phyloP scores from a whole-genome alignment of 2,329 filamentous ascomycete genomes.

The Fusarium hainanense region DNA sequence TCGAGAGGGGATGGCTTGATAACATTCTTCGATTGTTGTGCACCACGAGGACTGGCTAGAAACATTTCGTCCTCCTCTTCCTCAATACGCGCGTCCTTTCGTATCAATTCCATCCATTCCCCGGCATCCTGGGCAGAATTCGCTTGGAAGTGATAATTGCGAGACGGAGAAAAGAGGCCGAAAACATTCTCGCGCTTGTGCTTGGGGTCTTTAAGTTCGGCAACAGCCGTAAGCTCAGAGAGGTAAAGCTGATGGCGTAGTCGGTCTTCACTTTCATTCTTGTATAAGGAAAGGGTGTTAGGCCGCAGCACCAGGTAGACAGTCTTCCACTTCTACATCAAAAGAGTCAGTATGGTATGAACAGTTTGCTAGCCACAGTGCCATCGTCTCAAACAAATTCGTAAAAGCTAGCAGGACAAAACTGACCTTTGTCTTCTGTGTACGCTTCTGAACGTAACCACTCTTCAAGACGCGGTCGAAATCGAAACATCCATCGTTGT shows the following conservation, averaged over 20 bases:
- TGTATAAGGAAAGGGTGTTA: constrained; percentile 92
- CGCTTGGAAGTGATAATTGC: constrained; percentile 92
- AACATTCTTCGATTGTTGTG: constrained; percentile 56
- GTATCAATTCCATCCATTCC: constrained; percentile 87
- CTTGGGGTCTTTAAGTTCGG: constrained; percentile 88
- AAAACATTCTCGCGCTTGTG: constrained; percentile 89
- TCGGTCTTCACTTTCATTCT: constrained; percentile 88
- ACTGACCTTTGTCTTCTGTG: constrained; percentile 89
- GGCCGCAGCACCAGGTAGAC: constrained; percentile 91
- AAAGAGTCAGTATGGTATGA: constrained; percentile 36
- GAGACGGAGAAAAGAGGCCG: constrained; percentile 88
- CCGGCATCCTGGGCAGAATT: constrained; percentile 77
- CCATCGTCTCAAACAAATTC: background rate
- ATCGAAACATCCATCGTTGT: constrained; percentile 94
- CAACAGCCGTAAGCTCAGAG: constrained; percentile 90
- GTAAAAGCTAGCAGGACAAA: background rate
- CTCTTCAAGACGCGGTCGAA: constrained; percentile 94
- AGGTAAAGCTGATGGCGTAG: constrained; percentile 89
- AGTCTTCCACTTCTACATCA: constrained; percentile 83
- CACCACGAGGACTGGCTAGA: constrained; percentile 72
- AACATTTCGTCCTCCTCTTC: constrained; percentile 89
- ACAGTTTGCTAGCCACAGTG: background rate
- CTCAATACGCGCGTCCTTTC: constrained; percentile 82
- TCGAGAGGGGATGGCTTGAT: constrained; percentile 36
- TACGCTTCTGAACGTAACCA: constrained; percentile 86